Evolutionary conservation across 2,329 filamentous ascomycete species (phyloP).

Genomic region (Madurella mycetomatis): DNA sequence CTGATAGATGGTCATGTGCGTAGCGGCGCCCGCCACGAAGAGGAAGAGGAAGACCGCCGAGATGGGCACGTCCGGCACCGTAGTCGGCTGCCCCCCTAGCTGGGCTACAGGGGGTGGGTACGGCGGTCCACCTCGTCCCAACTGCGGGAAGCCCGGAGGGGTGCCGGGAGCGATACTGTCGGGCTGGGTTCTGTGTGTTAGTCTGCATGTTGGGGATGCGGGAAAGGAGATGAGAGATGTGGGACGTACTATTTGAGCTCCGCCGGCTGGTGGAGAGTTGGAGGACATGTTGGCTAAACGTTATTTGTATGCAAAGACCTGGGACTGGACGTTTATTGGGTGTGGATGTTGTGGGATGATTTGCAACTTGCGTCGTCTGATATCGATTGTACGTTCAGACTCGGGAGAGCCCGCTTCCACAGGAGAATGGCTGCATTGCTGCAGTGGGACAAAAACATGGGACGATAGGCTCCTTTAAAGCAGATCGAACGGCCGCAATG

Average conservation of each 20-base stretch:
- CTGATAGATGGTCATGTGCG: constrained; percentile 56
- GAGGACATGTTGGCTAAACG: too few species aligned
- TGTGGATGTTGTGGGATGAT: too few species aligned
- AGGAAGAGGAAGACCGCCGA: constrained; percentile 57
- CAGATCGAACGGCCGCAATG: not conserved
- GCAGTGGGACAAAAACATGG: not conserved
- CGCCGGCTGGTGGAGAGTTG: too few species aligned
- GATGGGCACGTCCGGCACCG: constrained; percentile 59
- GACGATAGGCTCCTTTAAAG: not conserved
- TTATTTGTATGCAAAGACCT: too few species aligned
- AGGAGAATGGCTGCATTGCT: not conserved
- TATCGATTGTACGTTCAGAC: too few species aligned
- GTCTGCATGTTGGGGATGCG: too few species aligned
- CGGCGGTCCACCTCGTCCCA: not conserved
- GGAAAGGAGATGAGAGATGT: too few species aligned
- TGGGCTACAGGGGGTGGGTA: constrained; percentile 32
- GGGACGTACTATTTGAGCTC: too few species aligned
- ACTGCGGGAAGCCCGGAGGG: not conserved
- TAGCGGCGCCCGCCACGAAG: constrained; percentile 48
- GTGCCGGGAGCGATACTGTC: not conserved
- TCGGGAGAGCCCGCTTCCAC: not conserved
- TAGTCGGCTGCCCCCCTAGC: constrained; percentile 55
- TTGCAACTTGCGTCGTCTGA: not conserved
- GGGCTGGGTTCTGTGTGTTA: not conserved
- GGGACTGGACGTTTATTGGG: too few species aligned